Evolutionary conservation across 1,139 yeast genomes (phyloP).

Genomic region (Geotrichum europaeum): DNA sequence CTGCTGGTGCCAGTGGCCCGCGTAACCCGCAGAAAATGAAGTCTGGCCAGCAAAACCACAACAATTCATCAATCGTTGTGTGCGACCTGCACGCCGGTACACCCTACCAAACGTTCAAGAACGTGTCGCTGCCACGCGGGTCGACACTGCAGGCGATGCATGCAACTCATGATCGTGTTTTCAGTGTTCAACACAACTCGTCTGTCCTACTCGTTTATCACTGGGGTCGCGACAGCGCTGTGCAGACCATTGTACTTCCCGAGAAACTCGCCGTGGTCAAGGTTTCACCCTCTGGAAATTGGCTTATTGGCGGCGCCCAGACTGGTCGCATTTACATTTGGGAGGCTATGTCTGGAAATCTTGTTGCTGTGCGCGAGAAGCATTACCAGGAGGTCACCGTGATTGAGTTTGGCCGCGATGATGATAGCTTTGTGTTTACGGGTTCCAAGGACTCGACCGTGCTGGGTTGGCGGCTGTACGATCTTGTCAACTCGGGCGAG

Average conservation of each 20-base stretch:
- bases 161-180: slow-evolving; percentile 36
- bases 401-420: slow-evolving; percentile 52
- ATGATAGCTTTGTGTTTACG: slow-evolving; percentile 59
- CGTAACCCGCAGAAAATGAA: slow-evolving; percentile 14
- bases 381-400: slow-evolving; percentile 75
- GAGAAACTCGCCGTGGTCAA: slow-evolving; percentile 63
- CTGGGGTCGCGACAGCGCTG: slow-evolving; percentile 73
- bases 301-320: slow-evolving; percentile 67
- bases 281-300: slow-evolving; percentile 42
- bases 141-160: slow-evolving; percentile 8
- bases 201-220: slow-evolving; percentile 71
- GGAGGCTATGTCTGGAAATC: slow-evolving; percentile 76
- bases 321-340: slow-evolving; percentile 76
- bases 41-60: slow-evolving; percentile 16
- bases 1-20: slow-evolving; percentile 11
- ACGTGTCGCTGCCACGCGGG: slow-evolving; percentile 14
- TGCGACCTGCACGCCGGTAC: slow-evolving; percentile 17
- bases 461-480: slow-evolving; percentile 65
- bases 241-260: slow-evolving; percentile 80
- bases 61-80: slow-evolving; percentile 15
- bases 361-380: slow-evolving; percentile 67
- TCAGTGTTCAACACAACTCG: slow-evolving; percentile 60
- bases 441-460: slow-evolving; percentile 82
- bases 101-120: slow-evolving; percentile 17
- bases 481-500: slow-evolving; percentile 42